Evolutionary conservation across 495 filamentous ascomycete genomes (phyloP), one percentile per base, ranked within the genome.

Genomic region (Hamigera avellanea): DNA sequence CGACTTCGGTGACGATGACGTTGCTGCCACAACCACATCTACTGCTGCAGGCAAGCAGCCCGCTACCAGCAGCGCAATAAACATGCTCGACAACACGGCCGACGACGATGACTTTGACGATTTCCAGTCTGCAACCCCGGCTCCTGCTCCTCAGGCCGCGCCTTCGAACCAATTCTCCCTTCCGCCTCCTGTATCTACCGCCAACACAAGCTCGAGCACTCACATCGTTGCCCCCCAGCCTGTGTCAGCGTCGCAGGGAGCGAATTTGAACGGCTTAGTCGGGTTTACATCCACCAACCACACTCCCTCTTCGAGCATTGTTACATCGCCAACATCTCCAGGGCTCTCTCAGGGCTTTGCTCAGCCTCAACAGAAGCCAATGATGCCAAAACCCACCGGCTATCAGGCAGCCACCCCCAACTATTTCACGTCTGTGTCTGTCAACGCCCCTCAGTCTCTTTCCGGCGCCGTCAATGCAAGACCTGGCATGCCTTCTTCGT

Each of bases 31-130:
- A 26, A 61, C 73, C 8, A 40, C 65, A 6, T 67, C 75, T 4
- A 59, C 64, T 18, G 57, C 61, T 47, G 59, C 64, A 44, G 46
- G 64, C 49, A 66, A 67, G 53, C 60, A 66, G 45, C 58, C 66
- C 23, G 59, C 64, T 3, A 38, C 61, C 6, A 17, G 64, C 62
- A 49, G 59, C 33, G 75, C 68, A 14, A 60, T 82, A 36, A 75
- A 70, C 26, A 66, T 78, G 26, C 57, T 83, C 19, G 61, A 70
- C 10, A 57, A 40, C 3, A 54, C 50, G 10, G 64, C 48, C 12
- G 87, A 93, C 42, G 89, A 98, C 46, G 91, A 98, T 46, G 93
- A 96, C 34, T 96, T 96, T 46, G 91, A 96, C 53, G 93, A 96
- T 53, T 96, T 96, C 71, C 86, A 93, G 57, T 88, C 86, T n/a